Conservation (phyloP, 441 rosid genomes). For the Aleurites moluccanus region DNA sequence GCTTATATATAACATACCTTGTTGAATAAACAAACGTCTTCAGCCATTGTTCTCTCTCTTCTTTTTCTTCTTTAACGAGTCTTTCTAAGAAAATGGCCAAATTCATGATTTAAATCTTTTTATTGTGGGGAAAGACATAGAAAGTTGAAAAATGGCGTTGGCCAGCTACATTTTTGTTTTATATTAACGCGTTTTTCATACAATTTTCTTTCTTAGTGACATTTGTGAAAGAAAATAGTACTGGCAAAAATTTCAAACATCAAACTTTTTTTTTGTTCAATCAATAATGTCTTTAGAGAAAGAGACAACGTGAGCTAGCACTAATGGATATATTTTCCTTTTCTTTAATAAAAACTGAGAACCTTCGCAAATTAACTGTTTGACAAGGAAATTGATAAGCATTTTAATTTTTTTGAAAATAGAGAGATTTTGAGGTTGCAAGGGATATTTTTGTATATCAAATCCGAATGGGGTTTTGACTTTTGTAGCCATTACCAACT, state of each 20-base stretch:
- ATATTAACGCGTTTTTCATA: too few species aligned
- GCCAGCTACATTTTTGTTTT: too few species aligned
- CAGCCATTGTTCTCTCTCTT: constrained; percentile 10
- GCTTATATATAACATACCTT: neutral
- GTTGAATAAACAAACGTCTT: neutral
- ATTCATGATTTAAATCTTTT: too few species aligned
- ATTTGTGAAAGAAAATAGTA: too few species aligned
- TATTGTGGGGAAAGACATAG: too few species aligned
- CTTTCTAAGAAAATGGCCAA: neutral
- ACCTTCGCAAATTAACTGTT: neutral
- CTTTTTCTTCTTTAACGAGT: neutral
- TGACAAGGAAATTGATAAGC: too few species aligned
- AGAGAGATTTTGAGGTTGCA: too few species aligned
- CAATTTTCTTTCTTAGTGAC: neutral
- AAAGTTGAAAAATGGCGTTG: too few species aligned
- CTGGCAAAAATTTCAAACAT: neutral
- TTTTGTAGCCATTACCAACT: neutral
- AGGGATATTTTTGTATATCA: neutral
- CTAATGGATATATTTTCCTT: neutral
- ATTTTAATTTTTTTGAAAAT: too few species aligned
- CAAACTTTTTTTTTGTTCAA: neutral
- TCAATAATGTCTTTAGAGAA: neutral
- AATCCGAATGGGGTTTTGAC: too few species aligned
- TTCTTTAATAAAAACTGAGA: too few species aligned
- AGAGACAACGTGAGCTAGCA: neutral